Conservation (phyloP, 164 flowering plant species). For the Hamamelis virginiana region DNA sequence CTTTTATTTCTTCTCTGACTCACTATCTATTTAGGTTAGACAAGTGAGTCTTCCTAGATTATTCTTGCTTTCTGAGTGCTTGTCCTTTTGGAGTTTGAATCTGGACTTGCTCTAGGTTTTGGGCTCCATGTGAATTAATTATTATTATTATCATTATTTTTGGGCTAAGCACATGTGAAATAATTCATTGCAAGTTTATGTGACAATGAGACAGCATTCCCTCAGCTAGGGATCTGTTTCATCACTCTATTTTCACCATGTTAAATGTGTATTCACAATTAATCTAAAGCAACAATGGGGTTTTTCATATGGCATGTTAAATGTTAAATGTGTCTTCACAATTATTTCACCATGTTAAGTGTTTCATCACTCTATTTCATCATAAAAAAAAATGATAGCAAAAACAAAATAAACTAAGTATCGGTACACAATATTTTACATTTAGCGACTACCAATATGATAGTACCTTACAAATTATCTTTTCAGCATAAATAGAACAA, state of each 20-base stretch:
- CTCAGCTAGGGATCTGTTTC: not conserved
- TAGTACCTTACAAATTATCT: no score
- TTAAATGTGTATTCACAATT: not conserved
- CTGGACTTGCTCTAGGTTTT: not conserved
- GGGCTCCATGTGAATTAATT: slow-evolving; percentile 1
- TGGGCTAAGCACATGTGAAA: not conserved
- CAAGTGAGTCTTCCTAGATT: slow-evolving; percentile 6
- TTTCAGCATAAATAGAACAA: no score
- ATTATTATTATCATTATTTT: not conserved
- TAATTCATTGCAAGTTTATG: not conserved
- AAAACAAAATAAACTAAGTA: no score
- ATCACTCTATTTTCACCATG: not conserved
- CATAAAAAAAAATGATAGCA: no score
- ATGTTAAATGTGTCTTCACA: no score
- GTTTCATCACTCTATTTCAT: no score
- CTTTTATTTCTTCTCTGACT: not conserved
- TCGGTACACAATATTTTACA: no score
- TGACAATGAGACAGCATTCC: not conserved
- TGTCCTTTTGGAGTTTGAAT: not conserved
- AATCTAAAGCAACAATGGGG: no score
- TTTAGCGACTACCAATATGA: no score
- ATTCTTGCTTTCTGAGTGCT: slow-evolving; percentile 9
- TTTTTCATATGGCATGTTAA: no score
- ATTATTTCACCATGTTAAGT: no score
- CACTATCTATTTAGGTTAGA: not conserved